phyloP scores from a whole-genome alignment of 78 protist species.

The Thecamonas trahens region DNA sequence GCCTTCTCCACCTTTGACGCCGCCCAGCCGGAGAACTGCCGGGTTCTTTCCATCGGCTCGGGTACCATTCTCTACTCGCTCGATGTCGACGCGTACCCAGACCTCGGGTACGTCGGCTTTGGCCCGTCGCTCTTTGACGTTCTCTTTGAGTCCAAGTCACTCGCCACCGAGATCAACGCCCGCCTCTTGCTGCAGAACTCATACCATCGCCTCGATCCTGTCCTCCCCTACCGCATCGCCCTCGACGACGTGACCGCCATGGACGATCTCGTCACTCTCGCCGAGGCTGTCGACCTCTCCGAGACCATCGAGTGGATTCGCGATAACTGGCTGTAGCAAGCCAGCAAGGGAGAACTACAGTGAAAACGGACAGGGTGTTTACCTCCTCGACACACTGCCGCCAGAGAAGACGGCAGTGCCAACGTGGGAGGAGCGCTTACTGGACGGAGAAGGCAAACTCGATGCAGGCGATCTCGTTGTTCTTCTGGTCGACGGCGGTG shows the following conservation, averaged over 20 bases:
- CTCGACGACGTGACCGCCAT: conserved; percentile 38
- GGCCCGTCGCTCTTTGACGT: conserved; percentile 29
- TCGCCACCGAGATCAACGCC: conserved; percentile 33
- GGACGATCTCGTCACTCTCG: conserved; percentile 25
- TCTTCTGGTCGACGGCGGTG: conserved; percentile 11
- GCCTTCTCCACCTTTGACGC: conserved; percentile 22
- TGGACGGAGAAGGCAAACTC: conserved; percentile 10
- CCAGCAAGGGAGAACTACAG: too few species aligned
- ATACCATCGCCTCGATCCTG: conserved; percentile 40
- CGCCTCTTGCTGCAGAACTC: conserved; percentile 18
- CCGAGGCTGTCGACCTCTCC: conserved; percentile 27
- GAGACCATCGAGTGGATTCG: conserved; percentile 23
- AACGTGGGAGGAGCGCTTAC: too few species aligned
- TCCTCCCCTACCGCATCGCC: conserved; percentile 21
- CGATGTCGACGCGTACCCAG: conserved; percentile 25
- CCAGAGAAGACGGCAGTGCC: too few species aligned
- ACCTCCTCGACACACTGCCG: too few species aligned
- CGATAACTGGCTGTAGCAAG: conserved; percentile 32
- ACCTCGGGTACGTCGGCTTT: conserved; percentile 50
- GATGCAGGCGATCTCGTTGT: conserved; percentile 21
- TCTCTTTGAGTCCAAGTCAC: conserved; percentile 37
- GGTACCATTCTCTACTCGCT: neutral
- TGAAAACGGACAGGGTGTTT: too few species aligned
- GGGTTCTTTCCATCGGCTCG: conserved; percentile 12
- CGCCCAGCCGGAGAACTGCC: conserved; percentile 41